A percentile compares a stretch with the other conserved stretches of the same genome.
Conservation (phyloP, 768 basidiomycete genomes). For the Boletus pseudopeckii region DNA sequence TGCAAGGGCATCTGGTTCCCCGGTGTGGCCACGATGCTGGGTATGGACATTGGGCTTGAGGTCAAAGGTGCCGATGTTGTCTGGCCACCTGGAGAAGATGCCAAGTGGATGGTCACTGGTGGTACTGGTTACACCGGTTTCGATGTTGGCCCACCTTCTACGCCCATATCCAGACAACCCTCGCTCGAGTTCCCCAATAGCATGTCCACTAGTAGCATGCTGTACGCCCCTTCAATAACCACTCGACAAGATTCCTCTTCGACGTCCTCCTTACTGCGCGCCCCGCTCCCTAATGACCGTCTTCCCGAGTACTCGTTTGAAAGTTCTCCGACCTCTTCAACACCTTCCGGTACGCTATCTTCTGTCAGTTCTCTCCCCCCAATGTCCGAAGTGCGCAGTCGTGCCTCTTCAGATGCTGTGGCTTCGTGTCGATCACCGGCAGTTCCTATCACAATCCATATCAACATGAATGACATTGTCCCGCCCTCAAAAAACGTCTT, state of each 20-base stretch:
- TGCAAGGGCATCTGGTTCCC: conserved; percentile 81
- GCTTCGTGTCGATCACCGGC: conserved; percentile 43
- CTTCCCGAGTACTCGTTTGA: conserved; percentile 79
- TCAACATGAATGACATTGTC: conserved; percentile 77
- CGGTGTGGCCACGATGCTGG: conserved; percentile 77
- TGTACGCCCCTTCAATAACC: conserved; percentile 21
- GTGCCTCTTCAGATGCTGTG: conserved; percentile 35
- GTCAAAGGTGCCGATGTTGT: conserved; percentile 64
- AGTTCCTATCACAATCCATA: conserved; percentile 64
- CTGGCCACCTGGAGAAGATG: conserved; percentile 54
- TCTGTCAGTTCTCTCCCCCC: conserved; percentile 37
- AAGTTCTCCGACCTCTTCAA: conserved; percentile 49
- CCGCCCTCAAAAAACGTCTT: conserved; percentile 63
- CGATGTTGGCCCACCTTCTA: conserved; percentile 46
- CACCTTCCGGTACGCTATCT: conserved; percentile 40
- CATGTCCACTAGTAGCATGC: conserved; percentile 16
- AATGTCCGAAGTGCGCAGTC: conserved; percentile 34
- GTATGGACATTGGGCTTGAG: conserved; percentile 70
- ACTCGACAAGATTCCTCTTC: conserved; percentile 45
- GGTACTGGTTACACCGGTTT: conserved; percentile 71
- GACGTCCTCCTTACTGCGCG: conserved; percentile 66
- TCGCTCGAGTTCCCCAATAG: conserved; percentile 45
- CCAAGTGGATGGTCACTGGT: conserved; percentile 61
- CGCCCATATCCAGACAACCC: conserved; percentile 42
- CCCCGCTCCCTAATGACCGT: conserved; percentile 63